phyloP scores from a whole-genome alignment of 768 basidiomycete species.

The Tephrocybe sp. region DNA sequence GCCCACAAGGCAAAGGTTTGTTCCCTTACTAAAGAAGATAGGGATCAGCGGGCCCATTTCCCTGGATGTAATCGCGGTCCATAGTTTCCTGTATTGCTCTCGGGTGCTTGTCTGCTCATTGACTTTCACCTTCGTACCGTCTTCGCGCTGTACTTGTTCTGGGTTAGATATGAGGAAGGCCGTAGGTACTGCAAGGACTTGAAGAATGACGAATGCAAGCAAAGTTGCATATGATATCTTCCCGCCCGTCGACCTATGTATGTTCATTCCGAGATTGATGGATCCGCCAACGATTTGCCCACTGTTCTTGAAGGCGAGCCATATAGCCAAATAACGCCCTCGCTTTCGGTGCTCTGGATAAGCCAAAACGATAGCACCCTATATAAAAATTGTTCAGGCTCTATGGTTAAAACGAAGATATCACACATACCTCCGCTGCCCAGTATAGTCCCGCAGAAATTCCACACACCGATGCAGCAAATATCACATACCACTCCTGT shows the following conservation, averaged over 20 bases:
- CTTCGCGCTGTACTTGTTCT: slow-evolving; percentile 18
- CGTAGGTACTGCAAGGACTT: slow-evolving; percentile 13
- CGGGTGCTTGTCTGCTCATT: slow-evolving; percentile 13
- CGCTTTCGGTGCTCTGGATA: slow-evolving; percentile 16
- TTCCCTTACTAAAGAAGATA: slow-evolving; percentile 16
- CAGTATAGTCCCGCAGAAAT: slow-evolving; percentile 19
- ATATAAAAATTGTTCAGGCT: neutral
- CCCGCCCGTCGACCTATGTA: slow-evolving; percentile 15
- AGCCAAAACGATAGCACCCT: slow-evolving; percentile 13
- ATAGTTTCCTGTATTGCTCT: slow-evolving; percentile 15
- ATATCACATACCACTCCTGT: slow-evolving; percentile 19
- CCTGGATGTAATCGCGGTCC: slow-evolving; percentile 9
- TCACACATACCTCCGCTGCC: slow-evolving; percentile 15
- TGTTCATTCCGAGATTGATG: slow-evolving; percentile 18
- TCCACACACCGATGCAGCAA: slow-evolving; percentile 12
- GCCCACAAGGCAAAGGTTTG: neutral
- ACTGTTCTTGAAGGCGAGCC: slow-evolving; percentile 12
- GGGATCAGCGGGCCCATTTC: slow-evolving; percentile 13
- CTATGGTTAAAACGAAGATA: neutral
- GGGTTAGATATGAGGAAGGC: slow-evolving; percentile 17
- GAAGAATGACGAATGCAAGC: slow-evolving; percentile 15
- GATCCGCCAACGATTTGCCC: slow-evolving; percentile 18
- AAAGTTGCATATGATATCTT: slow-evolving; percentile 18
- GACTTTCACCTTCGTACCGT: slow-evolving; percentile 17
- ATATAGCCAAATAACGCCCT: slow-evolving; percentile 15